Conservation (phyloP, 148 eudicot genomes). For the Rhododendron mucronatum region DNA sequence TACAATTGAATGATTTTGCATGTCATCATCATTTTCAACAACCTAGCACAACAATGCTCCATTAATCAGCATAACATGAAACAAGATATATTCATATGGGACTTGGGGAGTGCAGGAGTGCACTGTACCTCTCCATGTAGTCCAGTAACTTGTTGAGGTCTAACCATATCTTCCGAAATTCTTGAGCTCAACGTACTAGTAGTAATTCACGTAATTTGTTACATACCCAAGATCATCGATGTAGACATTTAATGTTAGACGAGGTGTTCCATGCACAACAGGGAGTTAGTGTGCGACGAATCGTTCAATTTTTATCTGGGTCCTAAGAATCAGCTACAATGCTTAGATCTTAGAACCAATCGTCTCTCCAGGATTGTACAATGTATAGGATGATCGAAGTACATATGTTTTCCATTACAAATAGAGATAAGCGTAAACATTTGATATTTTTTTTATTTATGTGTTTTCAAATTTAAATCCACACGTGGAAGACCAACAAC, state of each 20-base stretch:
- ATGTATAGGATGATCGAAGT: too few species aligned
- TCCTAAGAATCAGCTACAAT: too few species aligned
- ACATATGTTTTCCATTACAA: too few species aligned
- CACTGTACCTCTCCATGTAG: neutral
- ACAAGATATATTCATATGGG: too few species aligned
- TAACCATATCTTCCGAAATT: neutral
- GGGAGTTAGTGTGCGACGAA: neutral
- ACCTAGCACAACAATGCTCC: neutral
- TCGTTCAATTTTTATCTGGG: neutral
- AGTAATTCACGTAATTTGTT: neutral
- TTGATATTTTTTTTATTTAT: too few species aligned
- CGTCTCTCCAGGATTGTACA: too few species aligned
- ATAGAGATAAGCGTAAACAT: too few species aligned
- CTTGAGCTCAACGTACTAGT: neutral
- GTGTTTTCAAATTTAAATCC: neutral
- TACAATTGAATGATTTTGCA: neutral
- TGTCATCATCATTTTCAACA: neutral
- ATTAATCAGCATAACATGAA: neutral
- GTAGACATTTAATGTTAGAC: neutral
- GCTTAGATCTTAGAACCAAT: too few species aligned
- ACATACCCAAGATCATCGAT: neutral
- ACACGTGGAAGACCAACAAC: neutral
- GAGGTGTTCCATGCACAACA: neutral
- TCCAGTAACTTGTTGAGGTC: too few species aligned
- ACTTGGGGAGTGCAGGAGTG: neutral